These are phyloP conservation scores for Hypoxylon sp. DNA, from an alignment of 2,329 filamentous ascomycete genomes.

Conservation along the genomic window DNA sequence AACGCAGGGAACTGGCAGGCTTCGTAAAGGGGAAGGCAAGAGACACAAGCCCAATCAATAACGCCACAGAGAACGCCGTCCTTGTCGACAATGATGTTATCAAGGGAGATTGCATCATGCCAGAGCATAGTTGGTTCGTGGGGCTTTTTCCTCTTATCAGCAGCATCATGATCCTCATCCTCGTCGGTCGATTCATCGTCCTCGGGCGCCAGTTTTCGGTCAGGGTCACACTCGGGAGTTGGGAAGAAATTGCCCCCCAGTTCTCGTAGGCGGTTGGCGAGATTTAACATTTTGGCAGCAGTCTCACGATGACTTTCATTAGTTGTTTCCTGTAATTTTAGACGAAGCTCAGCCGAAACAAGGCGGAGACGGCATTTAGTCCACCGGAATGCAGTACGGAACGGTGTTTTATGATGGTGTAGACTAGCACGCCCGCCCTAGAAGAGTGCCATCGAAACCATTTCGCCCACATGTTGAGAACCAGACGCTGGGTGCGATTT, in stretches of 20 bases:
- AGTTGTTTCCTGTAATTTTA: constrained; percentile 13
- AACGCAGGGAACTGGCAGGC: constrained; percentile 54
- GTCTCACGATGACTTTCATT: constrained; percentile 28
- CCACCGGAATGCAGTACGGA: constrained; percentile 45
- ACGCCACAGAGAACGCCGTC: constrained; percentile 52
- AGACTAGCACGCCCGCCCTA: constrained; percentile 48
- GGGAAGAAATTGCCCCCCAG: constrained; percentile 43
- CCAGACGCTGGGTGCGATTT: neutral
- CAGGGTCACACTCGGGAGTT: neutral
- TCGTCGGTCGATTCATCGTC: constrained; percentile 24
- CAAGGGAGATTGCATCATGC: constrained; percentile 53
- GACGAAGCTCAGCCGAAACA: constrained; percentile 41
- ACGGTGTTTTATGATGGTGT: constrained; percentile 38
- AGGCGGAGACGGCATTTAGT: constrained; percentile 43
- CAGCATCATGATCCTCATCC: constrained; percentile 12
- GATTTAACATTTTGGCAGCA: constrained; percentile 35
- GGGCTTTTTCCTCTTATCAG: neutral
- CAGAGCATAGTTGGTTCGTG: constrained; percentile 50
- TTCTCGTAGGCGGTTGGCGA: constrained; percentile 43
- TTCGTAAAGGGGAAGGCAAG: constrained; percentile 52
- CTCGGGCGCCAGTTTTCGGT: neutral
- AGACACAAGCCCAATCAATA: constrained; percentile 56
- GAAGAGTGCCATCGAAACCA: constrained; percentile 52
- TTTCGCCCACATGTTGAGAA: constrained; percentile 40
- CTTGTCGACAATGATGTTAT: constrained; percentile 56